Evolutionary conservation across 2,329 filamentous ascomycete species (phyloP), one percentile per base, ranked within the genome.

Genomic region (Aspergillus novofumigatus): DNA sequence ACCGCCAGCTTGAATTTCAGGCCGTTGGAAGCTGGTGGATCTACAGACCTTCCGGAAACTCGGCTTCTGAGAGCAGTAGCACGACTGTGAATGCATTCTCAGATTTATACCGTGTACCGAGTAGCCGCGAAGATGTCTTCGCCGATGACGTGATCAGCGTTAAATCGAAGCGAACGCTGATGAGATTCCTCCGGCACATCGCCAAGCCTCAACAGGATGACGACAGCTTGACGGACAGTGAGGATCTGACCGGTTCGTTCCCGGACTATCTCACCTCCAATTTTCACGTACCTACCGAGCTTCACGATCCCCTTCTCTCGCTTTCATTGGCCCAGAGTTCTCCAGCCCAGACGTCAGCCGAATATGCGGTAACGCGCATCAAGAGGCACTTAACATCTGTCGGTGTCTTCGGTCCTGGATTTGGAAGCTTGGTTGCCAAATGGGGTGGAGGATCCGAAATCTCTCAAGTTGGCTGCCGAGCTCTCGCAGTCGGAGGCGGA

Each of bases 1-100:
- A 93, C 69, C 85, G 88, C 23, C 92, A 97, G 76, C 83, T 99
- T 49, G 93, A 97, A 70, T 97, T 97, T 65, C 84, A 94, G 60
- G 91, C 93, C 28, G 90, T 97, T 26, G 93, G 93, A 26, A 93
- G 90, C 56, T 97, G 93, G 85, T 97, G 89, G 83, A 85, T 97
- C 55, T 87, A 87, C 69, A 65, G 65, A 42, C 55, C 54, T 29
- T 60, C 58, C 11, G 6, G 21, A 9, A 66, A 65, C 21, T 61
- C 65, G 14, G 62, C 67, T 17, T 51, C 69, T 4, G 55, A 52
- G 28, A 25, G 56, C 14, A 56, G 59, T 21, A 49, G 4, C 32
- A 35, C 47, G n/a, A 38, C 47, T 29, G 51, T 60, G 7, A 55
- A 57, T 20, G 41, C 67, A 65, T 66, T 75, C 11, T 65, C 63